A percentile compares a stretch with the other conserved stretches of the same genome.
Conservation (phyloP, 179 eudicot genomes). For the Spinacia oleracea region DNA sequence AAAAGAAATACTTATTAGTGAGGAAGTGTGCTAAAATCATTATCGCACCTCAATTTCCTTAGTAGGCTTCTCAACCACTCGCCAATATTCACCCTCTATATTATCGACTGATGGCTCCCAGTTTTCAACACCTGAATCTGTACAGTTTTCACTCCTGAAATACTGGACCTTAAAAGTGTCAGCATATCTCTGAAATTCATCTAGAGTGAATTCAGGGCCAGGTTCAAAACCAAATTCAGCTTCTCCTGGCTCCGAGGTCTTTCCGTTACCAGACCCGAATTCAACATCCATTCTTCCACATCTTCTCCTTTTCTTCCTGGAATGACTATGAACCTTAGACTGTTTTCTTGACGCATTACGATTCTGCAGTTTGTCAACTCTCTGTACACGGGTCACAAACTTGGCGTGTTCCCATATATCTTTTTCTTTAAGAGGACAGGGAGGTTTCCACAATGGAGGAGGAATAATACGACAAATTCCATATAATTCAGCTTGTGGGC, state of each 20-base stretch:
- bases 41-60: constrained; percentile 89
- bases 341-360: constrained; percentile 60
- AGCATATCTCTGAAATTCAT: constrained; percentile 78
- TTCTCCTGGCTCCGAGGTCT: constrained; percentile 38
- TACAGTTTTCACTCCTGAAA: constrained; percentile 48
- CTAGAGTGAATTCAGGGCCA: constrained; percentile 93
- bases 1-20: background rate
- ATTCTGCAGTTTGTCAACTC: constrained; percentile 93
- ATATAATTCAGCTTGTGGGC: constrained; percentile 73
- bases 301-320: constrained; percentile 81
- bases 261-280: constrained; percentile 35
- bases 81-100: constrained; percentile 98
- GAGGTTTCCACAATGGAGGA: constrained; percentile 94
- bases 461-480: constrained; percentile 98
- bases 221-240: constrained; percentile 87
- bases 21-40: constrained; percentile 17
- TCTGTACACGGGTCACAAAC: constrained; percentile 79
- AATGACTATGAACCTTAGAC: constrained; percentile 40
- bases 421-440: constrained; percentile 68
- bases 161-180: constrained; percentile 82
- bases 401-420: constrained; percentile 71
- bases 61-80: constrained; percentile 90
- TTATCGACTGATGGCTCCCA: constrained; percentile 68
- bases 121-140: constrained; percentile 35
- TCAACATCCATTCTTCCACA: constrained; percentile 57